These are phyloP conservation scores for Digitaria exilis DNA, from an alignment of 202 grass and related monocot genomes.

Conservation along the genomic window DNA sequence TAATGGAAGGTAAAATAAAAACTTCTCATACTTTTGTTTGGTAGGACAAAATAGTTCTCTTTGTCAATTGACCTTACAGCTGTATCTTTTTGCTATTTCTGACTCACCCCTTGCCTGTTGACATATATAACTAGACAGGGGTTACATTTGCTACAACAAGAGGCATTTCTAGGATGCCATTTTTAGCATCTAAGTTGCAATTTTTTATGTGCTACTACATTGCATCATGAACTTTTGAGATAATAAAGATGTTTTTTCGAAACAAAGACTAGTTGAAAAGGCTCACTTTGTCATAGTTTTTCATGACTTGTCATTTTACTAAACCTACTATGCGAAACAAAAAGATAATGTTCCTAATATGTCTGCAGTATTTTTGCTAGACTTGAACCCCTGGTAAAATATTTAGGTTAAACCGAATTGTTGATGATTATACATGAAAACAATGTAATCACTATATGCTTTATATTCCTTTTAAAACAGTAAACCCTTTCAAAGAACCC, in stretches of 20 bases:
- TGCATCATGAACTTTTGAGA: neutral
- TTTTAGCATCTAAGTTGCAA: constrained; percentile 32
- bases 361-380: neutral
- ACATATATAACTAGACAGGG: constrained; percentile 25
- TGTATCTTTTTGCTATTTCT: constrained; percentile 30
- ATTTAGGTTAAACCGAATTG: neutral
- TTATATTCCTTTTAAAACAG: constrained; percentile 18
- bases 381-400: constrained; percentile 4
- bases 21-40: constrained; percentile 24
- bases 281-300: no score
- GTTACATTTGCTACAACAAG: constrained; percentile 25
- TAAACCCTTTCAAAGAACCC: neutral
- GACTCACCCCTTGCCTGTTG: constrained; percentile 28
- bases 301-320: constrained; percentile 9
- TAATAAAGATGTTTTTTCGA: constrained; percentile 29
- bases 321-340: neutral
- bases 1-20: constrained; percentile 34
- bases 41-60: constrained; percentile 30
- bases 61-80: constrained; percentile 24
- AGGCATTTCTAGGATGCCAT: constrained; percentile 33
- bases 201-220: constrained; percentile 15
- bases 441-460: constrained; percentile 18
- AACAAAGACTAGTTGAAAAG: no score
- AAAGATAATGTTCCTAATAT: neutral
- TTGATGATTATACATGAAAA: constrained; percentile 2